A percentile compares a stretch with the other conserved stretches of the same genome.
phyloP scores from a whole-genome alignment of 2,329 filamentous ascomycete genomes.

The Fusarium aywerte region DNA sequence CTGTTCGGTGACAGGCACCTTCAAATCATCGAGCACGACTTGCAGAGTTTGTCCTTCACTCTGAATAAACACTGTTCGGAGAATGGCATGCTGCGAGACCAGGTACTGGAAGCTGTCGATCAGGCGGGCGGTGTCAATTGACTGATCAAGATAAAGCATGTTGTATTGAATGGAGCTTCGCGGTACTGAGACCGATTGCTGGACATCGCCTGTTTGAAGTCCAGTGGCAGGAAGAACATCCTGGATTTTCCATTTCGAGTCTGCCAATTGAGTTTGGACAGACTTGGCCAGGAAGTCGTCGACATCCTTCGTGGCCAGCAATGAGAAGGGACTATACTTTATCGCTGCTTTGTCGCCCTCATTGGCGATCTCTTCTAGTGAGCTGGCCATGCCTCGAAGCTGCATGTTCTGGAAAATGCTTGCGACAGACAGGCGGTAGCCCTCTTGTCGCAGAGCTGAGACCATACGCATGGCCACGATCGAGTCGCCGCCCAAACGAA shows the following conservation, averaged over 20 bases:
- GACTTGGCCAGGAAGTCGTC: slow-evolving; percentile 29
- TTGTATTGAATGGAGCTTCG: slow-evolving; percentile 46
- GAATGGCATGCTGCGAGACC: slow-evolving; percentile 37
- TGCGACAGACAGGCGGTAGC: slow-evolving; percentile 42
- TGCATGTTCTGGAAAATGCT: slow-evolving; percentile 47
- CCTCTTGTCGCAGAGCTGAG: slow-evolving; percentile 39
- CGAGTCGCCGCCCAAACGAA: slow-evolving; percentile 45
- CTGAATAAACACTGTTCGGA: slow-evolving; percentile 45
- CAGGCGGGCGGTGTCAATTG: slow-evolving; percentile 34
- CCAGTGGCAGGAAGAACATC: slow-evolving; percentile 41
- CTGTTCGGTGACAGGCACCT: slow-evolving; percentile 29
- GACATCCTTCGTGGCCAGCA: slow-evolving; percentile 29
- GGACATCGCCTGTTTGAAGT: slow-evolving; percentile 40
- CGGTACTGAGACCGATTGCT: slow-evolving; percentile 34
- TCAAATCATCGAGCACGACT: slow-evolving; percentile 38
- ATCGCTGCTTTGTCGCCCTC: slow-evolving; percentile 12
- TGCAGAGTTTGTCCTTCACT: slow-evolving; percentile 28
- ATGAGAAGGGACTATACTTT: slow-evolving; percentile 39
- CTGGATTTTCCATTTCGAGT: slow-evolving; percentile 38
- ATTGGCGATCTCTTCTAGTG: slow-evolving; percentile 14
- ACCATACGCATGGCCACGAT: slow-evolving; percentile 46
- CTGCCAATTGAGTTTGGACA: slow-evolving; percentile 30
- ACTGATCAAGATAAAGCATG: slow-evolving; percentile 45
- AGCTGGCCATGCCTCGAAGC: slow-evolving; percentile 41
- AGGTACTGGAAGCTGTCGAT: slow-evolving; percentile 41